phyloP scores from a whole-genome alignment of 306 rosid genomes.

The Pyrus bretschneideri region DNA sequence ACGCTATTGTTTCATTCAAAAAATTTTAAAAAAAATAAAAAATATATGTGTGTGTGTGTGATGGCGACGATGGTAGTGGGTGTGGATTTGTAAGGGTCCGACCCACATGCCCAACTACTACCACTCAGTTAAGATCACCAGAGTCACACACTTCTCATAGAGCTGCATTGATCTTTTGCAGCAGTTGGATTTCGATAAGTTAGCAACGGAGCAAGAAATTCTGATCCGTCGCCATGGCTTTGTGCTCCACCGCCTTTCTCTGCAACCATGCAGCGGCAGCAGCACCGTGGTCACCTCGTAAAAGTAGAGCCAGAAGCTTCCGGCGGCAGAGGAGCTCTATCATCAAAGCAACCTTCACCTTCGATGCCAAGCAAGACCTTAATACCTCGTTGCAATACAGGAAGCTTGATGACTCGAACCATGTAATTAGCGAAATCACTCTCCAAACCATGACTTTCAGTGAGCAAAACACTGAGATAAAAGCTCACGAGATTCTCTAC shows the following conservation, averaged over 20 bases:
- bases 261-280: background rate
- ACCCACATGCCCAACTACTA: too few species aligned
- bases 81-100: background rate
- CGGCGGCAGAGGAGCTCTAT: conserved; percentile 11
- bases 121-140: background rate
- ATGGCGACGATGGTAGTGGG: too few species aligned
- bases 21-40: too few species aligned
- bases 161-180: background rate
- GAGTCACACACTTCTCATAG: background rate
- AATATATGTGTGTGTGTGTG: too few species aligned
- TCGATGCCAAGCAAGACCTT: conserved; percentile 21
- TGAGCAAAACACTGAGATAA: conserved; percentile 78
- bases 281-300: background rate
- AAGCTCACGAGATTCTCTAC: conserved; percentile 70
- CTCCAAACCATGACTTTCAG: conserved; percentile 97
- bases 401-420: conserved; percentile 87
- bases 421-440: conserved; percentile 69
- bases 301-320: background rate
- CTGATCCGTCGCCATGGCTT: background rate
- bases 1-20: too few species aligned
- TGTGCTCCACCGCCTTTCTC: conserved; percentile 11
- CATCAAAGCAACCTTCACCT: conserved; percentile 3
- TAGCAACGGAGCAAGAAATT: background rate
- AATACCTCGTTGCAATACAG: conserved; percentile 42
- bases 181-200: background rate